Evolutionary conservation across 192 early-diverging fungal genomes (phyloP).

Genomic region (Entomortierella chlamydospora): DNA sequence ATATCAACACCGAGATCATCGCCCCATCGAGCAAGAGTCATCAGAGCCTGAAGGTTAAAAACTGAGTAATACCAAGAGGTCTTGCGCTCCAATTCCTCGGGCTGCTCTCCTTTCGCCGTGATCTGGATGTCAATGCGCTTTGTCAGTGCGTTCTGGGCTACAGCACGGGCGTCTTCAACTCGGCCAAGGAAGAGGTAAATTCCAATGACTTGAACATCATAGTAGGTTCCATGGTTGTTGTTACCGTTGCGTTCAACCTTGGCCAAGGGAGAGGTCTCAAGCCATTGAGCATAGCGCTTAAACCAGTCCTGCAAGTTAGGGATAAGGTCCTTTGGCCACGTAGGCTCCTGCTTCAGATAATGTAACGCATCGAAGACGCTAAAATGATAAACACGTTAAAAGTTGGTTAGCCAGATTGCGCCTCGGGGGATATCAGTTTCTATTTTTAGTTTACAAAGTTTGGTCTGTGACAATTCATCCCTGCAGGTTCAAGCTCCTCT

Average conservation of each 20-base stretch:
- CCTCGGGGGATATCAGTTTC: not conserved
- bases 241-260: conserved; percentile 41
- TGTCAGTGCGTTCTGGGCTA: conserved; percentile 33
- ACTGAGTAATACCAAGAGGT: conserved; percentile 64
- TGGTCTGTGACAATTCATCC: not conserved
- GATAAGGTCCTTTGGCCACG: conserved; percentile 47
- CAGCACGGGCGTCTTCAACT: conserved; percentile 35
- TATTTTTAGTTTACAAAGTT: not conserved
- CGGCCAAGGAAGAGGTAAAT: conserved; percentile 60
- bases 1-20: conserved; percentile 54
- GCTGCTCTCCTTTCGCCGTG: conserved; percentile 49
- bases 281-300: conserved; percentile 51
- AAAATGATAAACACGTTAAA: not conserved
- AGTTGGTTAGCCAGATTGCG: not conserved
- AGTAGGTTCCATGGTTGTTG: conserved; percentile 71
- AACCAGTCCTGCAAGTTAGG: conserved; percentile 54
- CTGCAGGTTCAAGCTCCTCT: not conserved
- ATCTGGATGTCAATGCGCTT: conserved; percentile 59
- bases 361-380: conserved; percentile 57
- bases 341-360: conserved; percentile 42
- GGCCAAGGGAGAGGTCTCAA: conserved; percentile 39
- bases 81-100: conserved; percentile 57
- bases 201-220: conserved; percentile 61
- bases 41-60: conserved; percentile 61
- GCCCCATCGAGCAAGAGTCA: conserved; percentile 53